These are phyloP conservation scores for Telopea speciosissima DNA, from an alignment of 177 flowering plant genomes.

Conservation along the genomic window DNA sequence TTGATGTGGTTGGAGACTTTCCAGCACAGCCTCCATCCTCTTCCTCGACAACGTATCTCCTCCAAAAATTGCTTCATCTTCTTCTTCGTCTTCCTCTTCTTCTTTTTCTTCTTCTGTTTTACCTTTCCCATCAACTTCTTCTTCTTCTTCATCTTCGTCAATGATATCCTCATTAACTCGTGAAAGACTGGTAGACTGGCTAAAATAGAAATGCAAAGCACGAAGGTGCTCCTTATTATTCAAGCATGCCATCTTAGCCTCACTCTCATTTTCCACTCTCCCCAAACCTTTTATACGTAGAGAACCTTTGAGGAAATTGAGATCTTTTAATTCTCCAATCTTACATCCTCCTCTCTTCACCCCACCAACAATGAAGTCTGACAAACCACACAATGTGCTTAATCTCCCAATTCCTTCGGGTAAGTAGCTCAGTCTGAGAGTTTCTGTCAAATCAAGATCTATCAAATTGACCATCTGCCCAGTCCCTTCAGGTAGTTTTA, in stretches of 20 bases:
- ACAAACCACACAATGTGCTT: constrained; percentile 9
- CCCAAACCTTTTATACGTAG: constrained; percentile 15
- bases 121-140: not conserved
- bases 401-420: constrained; percentile 15
- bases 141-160: not conserved
- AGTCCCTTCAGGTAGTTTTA: constrained; percentile 14
- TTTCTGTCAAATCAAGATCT: constrained; percentile 7
- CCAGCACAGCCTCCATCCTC: not conserved
- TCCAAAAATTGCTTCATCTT: not conserved
- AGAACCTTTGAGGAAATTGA: constrained; percentile 2
- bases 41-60: not conserved
- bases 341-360: not conserved
- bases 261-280: not conserved
- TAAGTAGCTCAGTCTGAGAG: not conserved
- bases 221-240: not conserved
- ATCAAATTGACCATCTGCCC: constrained; percentile 16
- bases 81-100: not conserved
- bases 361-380: constrained; percentile 8
- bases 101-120: no score
- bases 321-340: constrained; percentile 4
- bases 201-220: not conserved
- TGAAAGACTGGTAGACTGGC: not conserved
- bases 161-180: not conserved
- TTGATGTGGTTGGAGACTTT: not conserved
- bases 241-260: constrained; percentile 6